Percentiles rank a stretch among this genome's conserved stretches.
These are phyloP conservation scores for Geosmithia flava DNA, from an alignment of 2,329 filamentous ascomycete genomes.

Conservation along the genomic window DNA sequence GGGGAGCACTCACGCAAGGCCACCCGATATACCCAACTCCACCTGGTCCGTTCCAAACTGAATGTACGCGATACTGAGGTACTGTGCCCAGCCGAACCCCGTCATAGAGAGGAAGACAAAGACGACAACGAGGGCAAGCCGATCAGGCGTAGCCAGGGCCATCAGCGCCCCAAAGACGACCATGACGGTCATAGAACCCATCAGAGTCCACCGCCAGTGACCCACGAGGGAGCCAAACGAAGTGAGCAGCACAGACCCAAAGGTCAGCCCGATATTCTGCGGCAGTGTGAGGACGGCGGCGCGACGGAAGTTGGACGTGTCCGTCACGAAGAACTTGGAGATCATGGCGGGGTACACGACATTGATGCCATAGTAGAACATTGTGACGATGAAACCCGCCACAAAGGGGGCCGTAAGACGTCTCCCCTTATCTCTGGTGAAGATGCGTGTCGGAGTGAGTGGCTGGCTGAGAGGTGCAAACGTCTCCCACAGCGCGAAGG, in stretches of 20 bases:
- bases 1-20: slow-evolving; percentile 19
- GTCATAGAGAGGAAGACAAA: slow-evolving; percentile 30
- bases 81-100: slow-evolving; percentile 33
- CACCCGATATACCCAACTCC: slow-evolving; percentile 42
- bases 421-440: slow-evolving; percentile 28
- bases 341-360: slow-evolving; percentile 35
- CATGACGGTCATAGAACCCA: slow-evolving; percentile 29
- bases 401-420: slow-evolving; percentile 33
- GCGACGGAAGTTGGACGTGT: slow-evolving; percentile 51
- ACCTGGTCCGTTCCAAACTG: slow-evolving; percentile 36
- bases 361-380: slow-evolving; percentile 37
- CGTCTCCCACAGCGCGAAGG: slow-evolving; percentile 25
- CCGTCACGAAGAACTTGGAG: slow-evolving; percentile 61
- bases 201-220: slow-evolving; percentile 33
- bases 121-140: slow-evolving; percentile 31
- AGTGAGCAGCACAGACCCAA: slow-evolving; percentile 26
- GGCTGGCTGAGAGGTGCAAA: slow-evolving; percentile 22
- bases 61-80: slow-evolving; percentile 32
- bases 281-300: slow-evolving; percentile 47
- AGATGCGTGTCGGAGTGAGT: slow-evolving; percentile 30
- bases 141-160: slow-evolving; percentile 25
- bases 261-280: slow-evolving; percentile 29
- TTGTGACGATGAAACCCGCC: slow-evolving; percentile 30
- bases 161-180: slow-evolving; percentile 31
- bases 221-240: slow-evolving; percentile 26